Percentiles rank a stretch among this genome's conserved stretches.
phyloP scores from a whole-genome alignment of 1,284 basidiomycete genomes.

The Ustilago bromivora region DNA sequence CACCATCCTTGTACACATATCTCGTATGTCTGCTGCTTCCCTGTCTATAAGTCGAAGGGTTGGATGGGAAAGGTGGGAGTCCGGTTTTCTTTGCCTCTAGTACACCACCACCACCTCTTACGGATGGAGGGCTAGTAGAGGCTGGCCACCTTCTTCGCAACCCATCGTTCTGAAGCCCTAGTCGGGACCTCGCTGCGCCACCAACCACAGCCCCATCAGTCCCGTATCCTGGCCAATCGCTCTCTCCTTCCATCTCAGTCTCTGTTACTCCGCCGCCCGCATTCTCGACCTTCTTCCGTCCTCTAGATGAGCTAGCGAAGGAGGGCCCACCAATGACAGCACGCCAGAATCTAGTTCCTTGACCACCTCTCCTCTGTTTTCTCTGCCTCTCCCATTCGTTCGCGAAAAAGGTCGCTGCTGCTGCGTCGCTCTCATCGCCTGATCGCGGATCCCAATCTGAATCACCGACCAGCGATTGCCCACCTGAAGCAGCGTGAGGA shows the following conservation, averaged over 20 bases:
- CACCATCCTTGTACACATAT: conserved; percentile 21
- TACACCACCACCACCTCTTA: neutral
- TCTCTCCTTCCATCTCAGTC: conserved; percentile 41
- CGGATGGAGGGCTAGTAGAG: neutral
- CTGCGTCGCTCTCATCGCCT: conserved; percentile 48
- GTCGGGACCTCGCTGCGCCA: neutral
- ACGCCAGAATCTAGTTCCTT: conserved; percentile 58
- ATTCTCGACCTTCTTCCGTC: conserved; percentile 9
- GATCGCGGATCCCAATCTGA: conserved; percentile 46
- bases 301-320: conserved; percentile 24
- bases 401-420: conserved; percentile 27
- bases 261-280: conserved; percentile 25
- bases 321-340: conserved; percentile 59
- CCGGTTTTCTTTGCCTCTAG: conserved; percentile 14
- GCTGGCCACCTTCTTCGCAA: conserved; percentile 15
- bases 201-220: conserved; percentile 40
- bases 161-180: neutral
- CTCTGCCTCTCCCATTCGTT: conserved; percentile 36
- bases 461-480: conserved; percentile 12
- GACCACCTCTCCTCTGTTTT: conserved; percentile 37
- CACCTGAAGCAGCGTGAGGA: conserved; percentile 6
- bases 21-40: conserved; percentile 19
- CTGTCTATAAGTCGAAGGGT: conserved; percentile 19
- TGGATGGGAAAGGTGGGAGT: conserved; percentile 23
- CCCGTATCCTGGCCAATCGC: conserved; percentile 42